These are phyloP conservation scores for Rhodotorula sp. DNA, from an alignment of 1,284 basidiomycete genomes.

Conservation along the genomic window DNA sequence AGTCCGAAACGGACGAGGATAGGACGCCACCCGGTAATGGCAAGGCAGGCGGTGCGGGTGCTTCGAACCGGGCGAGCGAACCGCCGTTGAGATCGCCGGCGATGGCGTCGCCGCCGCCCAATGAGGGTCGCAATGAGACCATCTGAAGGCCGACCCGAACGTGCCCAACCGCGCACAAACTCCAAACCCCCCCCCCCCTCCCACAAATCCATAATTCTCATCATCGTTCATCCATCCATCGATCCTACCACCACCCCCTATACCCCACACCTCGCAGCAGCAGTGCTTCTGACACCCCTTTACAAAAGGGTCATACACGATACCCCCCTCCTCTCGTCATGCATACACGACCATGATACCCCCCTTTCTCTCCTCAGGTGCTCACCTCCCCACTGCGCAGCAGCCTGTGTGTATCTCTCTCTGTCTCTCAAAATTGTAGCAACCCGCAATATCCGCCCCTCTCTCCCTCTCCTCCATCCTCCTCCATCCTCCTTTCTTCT, in stretches of 20 bases:
- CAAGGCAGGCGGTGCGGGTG: not conserved
- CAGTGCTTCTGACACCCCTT: not conserved
- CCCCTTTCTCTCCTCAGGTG: not conserved
- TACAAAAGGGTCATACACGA: not conserved
- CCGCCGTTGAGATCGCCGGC: not conserved
- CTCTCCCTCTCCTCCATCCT: too few species aligned
- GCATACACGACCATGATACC: constrained; percentile 11
- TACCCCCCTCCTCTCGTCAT: not conserved
- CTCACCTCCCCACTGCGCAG: not conserved
- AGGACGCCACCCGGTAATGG: not conserved
- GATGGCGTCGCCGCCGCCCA: not conserved
- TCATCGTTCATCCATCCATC: too few species aligned
- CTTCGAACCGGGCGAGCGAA: not conserved
- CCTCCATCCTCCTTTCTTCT: not conserved
- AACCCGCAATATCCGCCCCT: not conserved
- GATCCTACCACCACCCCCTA: too few species aligned
- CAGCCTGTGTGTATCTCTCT: constrained; percentile 3
- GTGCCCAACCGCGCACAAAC: not conserved
- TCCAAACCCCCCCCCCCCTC: too few species aligned
- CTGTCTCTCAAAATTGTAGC: not conserved
- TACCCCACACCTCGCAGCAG: too few species aligned
- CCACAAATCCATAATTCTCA: too few species aligned
- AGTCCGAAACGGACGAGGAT: not conserved
- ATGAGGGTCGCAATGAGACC: not conserved
- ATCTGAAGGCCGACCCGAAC: not conserved